Evolutionary conservation across 2,329 filamentous ascomycete genomes (phyloP), one percentile per base, ranked within the genome.

Genomic region (Onygenales sp.): DNA sequence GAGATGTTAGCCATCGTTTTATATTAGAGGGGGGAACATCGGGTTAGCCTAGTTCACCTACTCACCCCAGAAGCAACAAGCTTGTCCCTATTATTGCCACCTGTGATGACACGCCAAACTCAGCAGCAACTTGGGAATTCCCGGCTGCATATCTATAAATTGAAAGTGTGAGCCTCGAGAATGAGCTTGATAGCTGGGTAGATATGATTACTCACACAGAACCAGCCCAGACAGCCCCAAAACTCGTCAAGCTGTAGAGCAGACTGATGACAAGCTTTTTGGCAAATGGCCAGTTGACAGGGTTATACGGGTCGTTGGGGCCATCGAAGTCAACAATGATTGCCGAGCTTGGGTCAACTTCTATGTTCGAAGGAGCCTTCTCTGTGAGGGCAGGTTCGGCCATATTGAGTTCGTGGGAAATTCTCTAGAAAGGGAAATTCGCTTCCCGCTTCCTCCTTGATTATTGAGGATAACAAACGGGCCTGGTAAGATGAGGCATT

Each of bases 251-350:
- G 1, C 82, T 82, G 65, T 86, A 86, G 8, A 86, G 62, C 54
- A 83, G 58, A 0, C 85, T 89, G 90, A 63, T 9, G 3, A 75
- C 77, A 64, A 67, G 81, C 82, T 95, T 95, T 74, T 87, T 92
- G 64, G 72, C 80, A 50, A 86, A 64, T 0, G 87, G 78, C 89
- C 89, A 95, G 67, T 95, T 95, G 71, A 91, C 86, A 0, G 89
- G 85, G 68, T 95, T 89, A 55, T 91, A 65, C 2, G 89, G 89
- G 63, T 95, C 90, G 57, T 90, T 78, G 1, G 82, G 84, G 0
- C 89, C 89, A 60, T 91, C 85, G 64, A 94, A 95, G 67, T 89
- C 79, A 10, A 82, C 79, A 1, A 82, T 63, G 2, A 68, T 66
- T 58, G 72, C 69, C 5, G 62, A 55, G 5, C 60, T 63, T 1